Conservation (phyloP, 2,329 filamentous ascomycete species). For the Beauveria scarabaeidicola region DNA sequence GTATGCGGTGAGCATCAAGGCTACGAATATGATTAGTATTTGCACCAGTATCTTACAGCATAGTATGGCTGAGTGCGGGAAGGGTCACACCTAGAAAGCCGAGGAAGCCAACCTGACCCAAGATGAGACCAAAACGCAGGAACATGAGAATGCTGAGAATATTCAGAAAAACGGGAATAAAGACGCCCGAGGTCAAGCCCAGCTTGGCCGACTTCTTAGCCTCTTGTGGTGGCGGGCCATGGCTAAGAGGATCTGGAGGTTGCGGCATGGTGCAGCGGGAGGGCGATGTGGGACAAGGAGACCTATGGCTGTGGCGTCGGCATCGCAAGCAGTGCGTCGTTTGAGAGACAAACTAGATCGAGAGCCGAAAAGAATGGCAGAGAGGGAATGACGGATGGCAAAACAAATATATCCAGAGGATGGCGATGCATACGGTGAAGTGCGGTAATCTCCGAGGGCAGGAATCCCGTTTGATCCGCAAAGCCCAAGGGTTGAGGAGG, state of each 20-base stretch:
- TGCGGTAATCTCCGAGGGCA: neutral
- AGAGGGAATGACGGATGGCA: neutral
- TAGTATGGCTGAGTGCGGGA: neutral
- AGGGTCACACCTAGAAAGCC: slow-evolving; percentile 64
- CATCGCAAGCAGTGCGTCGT: neutral
- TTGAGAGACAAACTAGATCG: neutral
- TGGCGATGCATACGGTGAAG: neutral
- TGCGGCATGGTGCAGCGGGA: slow-evolving; percentile 4
- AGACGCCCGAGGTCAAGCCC: slow-evolving; percentile 70
- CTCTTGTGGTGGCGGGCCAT: slow-evolving; percentile 22
- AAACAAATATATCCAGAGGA: neutral
- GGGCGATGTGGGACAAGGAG: neutral
- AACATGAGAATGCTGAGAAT: slow-evolving; percentile 91
- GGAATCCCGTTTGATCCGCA: neutral
- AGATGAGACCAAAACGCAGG: slow-evolving; percentile 74
- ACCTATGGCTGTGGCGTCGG: neutral
- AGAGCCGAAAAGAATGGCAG: neutral
- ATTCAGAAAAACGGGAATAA: slow-evolving; percentile 81
- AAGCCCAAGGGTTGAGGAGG: neutral
- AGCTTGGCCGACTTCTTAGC: slow-evolving; percentile 50
- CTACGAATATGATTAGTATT: slow-evolving; percentile 29
- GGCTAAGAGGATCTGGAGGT: neutral
- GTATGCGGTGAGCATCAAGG: slow-evolving; percentile 68
- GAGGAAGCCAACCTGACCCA: slow-evolving; percentile 70
- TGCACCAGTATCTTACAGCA: neutral